phyloP scores from a whole-genome alignment of 1,284 basidiomycete genomes.

The Austroboletus novae-zelandiae region DNA sequence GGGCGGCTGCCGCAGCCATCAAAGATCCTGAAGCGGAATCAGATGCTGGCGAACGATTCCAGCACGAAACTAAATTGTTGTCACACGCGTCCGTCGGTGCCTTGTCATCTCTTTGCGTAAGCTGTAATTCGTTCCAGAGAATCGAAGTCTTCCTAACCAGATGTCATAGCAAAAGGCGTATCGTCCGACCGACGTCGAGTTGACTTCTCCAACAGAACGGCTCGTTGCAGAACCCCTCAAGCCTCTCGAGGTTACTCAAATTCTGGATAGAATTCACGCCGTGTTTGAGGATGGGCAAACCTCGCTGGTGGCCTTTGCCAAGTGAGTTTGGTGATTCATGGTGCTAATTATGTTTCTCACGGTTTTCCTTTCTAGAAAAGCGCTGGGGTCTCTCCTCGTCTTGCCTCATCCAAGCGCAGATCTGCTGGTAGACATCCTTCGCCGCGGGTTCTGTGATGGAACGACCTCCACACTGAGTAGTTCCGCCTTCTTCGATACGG shows the following conservation, averaged over 20 bases:
- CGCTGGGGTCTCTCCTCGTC: slow-evolving; percentile 69
- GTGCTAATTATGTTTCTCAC: slow-evolving; percentile 8
- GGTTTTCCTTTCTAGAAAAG: slow-evolving; percentile 55
- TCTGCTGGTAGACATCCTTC: slow-evolving; percentile 71
- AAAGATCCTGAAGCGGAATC: slow-evolving; percentile 45
- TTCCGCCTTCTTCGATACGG: slow-evolving; percentile 70
- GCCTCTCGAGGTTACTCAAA: slow-evolving; percentile 49
- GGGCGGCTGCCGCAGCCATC: slow-evolving; percentile 57
- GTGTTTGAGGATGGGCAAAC: slow-evolving; percentile 61
- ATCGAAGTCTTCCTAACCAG: slow-evolving; percentile 3
- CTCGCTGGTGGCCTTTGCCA: slow-evolving; percentile 53
- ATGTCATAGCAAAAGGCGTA: slow-evolving; percentile 65
- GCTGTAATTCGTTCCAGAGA: slow-evolving; percentile 30
- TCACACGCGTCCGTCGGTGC: slow-evolving; percentile 82
- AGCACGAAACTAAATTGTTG: slow-evolving; percentile 67
- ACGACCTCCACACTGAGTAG: slow-evolving; percentile 42
- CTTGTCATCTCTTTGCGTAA: slow-evolving; percentile 82
- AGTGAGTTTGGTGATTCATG: slow-evolving; percentile 43
- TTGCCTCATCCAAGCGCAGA: slow-evolving; percentile 57
- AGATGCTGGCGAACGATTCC: slow-evolving; percentile 66
- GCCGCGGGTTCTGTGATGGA: slow-evolving; percentile 67
- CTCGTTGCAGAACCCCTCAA: slow-evolving; percentile 47
- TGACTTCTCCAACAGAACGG: slow-evolving; percentile 61
- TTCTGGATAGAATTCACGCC: slow-evolving; percentile 65
- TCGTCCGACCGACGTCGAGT: slow-evolving; percentile 58